Evolutionary conservation across 257 asterid genomes (phyloP).

Genomic region (Gynochthodes officinalis): DNA sequence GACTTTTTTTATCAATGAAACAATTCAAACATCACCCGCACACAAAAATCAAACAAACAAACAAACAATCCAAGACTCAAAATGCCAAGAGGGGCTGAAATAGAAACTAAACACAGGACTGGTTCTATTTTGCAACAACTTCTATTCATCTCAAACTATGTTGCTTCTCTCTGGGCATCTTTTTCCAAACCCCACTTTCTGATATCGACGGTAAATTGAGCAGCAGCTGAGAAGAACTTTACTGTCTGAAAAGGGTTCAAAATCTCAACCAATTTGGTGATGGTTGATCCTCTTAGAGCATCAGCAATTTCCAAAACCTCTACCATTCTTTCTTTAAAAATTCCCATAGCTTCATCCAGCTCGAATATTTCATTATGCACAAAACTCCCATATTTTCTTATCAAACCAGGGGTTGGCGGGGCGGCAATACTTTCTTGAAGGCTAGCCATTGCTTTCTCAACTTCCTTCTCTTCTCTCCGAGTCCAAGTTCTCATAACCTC

Average conservation of each 20-base stretch:
- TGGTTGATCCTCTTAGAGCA: constrained; percentile 17
- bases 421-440: constrained; percentile 29
- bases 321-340: constrained; percentile 13
- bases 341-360: constrained; percentile 8
- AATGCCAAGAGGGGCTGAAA: no score
- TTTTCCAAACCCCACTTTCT: constrained; percentile 38
- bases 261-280: constrained; percentile 19
- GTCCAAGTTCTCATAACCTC: constrained; percentile 11
- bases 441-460: constrained; percentile 24
- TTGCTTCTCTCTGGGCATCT: constrained; percentile 18
- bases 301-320: constrained; percentile 22
- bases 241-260: constrained; percentile 19
- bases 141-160: background rate
- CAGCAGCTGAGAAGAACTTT: constrained; percentile 18
- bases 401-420: constrained; percentile 3
- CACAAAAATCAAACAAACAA: no score
- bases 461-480: constrained; percentile 12
- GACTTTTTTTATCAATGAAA: no score
- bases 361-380: constrained; percentile 9
- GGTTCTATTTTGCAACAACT: no score
- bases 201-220: constrained; percentile 23
- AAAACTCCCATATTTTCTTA: constrained; percentile 2
- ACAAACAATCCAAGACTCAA: no score
- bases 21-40: no score
- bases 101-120: no score